Conservation (phyloP, 2,329 filamentous ascomycete genomes). For the Rutstroemia sp. region DNA sequence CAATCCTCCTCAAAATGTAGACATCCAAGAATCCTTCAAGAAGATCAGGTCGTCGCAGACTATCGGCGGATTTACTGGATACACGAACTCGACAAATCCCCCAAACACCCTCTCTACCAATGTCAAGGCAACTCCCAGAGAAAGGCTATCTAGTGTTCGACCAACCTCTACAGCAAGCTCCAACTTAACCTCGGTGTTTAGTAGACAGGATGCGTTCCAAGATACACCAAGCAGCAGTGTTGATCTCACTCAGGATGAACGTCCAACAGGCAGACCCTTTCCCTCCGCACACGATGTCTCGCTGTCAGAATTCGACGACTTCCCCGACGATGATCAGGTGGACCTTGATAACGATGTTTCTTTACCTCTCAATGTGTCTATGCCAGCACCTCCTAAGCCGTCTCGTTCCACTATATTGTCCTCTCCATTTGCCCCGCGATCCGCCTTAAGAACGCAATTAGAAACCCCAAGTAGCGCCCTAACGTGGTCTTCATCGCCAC, state of each 20-base stretch:
- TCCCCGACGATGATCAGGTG: constrained; percentile 75
- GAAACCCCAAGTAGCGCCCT: constrained; percentile 22
- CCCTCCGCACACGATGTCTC: constrained; percentile 27
- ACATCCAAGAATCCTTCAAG: constrained; percentile 45
- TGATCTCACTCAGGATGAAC: constrained; percentile 26
- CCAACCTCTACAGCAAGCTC: constrained; percentile 1
- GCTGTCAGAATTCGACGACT: constrained; percentile 72
- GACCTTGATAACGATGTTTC: constrained; percentile 55
- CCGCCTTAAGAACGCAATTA: constrained; percentile 1
- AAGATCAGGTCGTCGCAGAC: constrained; percentile 34
- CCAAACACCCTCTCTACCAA: constrained; percentile 21
- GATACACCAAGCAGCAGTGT: constrained; percentile 34
- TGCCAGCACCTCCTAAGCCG: constrained; percentile 36
- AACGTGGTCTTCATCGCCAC: constrained; percentile 39
- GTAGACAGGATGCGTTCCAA: constrained; percentile 42
- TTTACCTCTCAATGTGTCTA: constrained; percentile 16
- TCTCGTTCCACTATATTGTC: constrained; percentile 26
- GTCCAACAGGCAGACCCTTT: constrained; percentile 17
- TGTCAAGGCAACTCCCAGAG: constrained; percentile 1
- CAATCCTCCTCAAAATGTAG: constrained; percentile 42
- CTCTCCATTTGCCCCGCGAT: constrained; percentile 12
- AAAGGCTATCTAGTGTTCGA: constrained; percentile 7
- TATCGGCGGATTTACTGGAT: constrained; percentile 31
- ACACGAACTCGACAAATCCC: constrained; percentile 14
- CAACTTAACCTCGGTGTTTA: constrained; percentile 27